Percentiles rank a stretch among this genome's conserved stretches.
These are phyloP conservation scores for Calonectria leucothoes DNA, from an alignment of 2,329 filamentous ascomycete genomes.

Conservation along the genomic window DNA sequence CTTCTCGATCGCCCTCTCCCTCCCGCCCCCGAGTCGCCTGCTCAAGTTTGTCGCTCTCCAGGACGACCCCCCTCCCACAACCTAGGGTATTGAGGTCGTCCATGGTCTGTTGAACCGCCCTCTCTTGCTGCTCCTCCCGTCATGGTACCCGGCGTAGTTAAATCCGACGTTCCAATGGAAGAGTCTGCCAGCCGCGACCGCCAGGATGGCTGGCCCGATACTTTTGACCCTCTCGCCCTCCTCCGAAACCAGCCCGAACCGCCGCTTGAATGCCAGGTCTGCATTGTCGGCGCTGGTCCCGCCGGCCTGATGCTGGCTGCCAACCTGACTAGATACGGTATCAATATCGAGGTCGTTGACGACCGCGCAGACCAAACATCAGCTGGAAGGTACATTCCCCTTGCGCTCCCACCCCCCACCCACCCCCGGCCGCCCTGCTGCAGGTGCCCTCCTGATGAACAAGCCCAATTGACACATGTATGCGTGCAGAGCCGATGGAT, in stretches of 20 bases:
- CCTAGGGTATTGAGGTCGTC: slow-evolving; percentile 40
- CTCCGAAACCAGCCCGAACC: slow-evolving; percentile 61
- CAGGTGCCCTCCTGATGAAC: slow-evolving; percentile 18
- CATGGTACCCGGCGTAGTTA: slow-evolving; percentile 49
- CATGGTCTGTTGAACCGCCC: slow-evolving; percentile 37
- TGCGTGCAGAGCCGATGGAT: slow-evolving; percentile 70
- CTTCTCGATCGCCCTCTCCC: background rate
- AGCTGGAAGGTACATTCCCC: slow-evolving; percentile 63
- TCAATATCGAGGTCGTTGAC: slow-evolving; percentile 74
- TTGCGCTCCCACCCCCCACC: background rate
- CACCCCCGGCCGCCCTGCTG: background rate
- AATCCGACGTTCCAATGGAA: slow-evolving; percentile 45
- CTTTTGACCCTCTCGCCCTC: slow-evolving; percentile 59
- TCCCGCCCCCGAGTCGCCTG: slow-evolving; percentile 13
- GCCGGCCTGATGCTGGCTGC: slow-evolving; percentile 67
- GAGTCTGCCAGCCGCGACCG: slow-evolving; percentile 39
- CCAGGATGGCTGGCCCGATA: slow-evolving; percentile 46
- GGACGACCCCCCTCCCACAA: slow-evolving; percentile 42
- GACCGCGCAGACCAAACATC: slow-evolving; percentile 75
- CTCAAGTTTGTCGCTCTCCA: slow-evolving; percentile 23
- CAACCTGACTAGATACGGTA: slow-evolving; percentile 72
- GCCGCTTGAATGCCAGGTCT: slow-evolving; percentile 59
- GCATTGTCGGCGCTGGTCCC: slow-evolving; percentile 67
- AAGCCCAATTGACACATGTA: slow-evolving; percentile 29
- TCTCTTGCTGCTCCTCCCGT: slow-evolving; percentile 20